Evolutionary conservation across 495 filamentous ascomycete genomes (phyloP).

Genomic region (Aspergillus haitiensis): DNA sequence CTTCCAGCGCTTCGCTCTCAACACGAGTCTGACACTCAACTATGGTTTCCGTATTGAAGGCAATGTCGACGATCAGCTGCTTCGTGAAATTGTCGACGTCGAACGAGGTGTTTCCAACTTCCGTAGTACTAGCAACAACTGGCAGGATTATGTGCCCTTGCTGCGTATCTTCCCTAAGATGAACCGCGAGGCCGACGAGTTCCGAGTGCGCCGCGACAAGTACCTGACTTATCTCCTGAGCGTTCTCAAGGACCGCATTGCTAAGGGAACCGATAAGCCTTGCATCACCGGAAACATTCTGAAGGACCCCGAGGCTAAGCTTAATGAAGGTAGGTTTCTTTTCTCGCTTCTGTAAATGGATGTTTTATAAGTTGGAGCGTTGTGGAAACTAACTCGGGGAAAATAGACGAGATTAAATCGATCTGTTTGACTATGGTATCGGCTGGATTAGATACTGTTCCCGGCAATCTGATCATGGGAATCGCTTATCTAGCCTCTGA

Average conservation of each 20-base stretch:
- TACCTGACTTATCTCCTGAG: conserved; percentile 60
- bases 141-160: conserved; percentile 69
- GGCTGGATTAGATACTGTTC: conserved; percentile 69
- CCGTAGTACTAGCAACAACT: conserved; percentile 66
- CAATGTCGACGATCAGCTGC: conserved; percentile 55
- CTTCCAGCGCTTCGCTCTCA: conserved; percentile 67
- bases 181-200: conserved; percentile 54
- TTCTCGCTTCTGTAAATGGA: background rate
- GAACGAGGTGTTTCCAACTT: conserved; percentile 65
- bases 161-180: conserved; percentile 57
- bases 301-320: conserved; percentile 62
- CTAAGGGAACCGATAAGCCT: conserved; percentile 63
- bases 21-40: conserved; percentile 65
- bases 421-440: conserved; percentile 77
- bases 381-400: conserved; percentile 8
- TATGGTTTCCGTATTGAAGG: conserved; percentile 65
- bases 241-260: conserved; percentile 60
- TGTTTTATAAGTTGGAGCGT: background rate
- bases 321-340: conserved; percentile 54
- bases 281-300: conserved; percentile 70
- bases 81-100: conserved; percentile 63
- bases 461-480: conserved; percentile 68
- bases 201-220: conserved; percentile 53
- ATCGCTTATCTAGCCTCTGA: conserved; percentile 67
- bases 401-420: conserved; percentile 63